phyloP scores from a whole-genome alignment of 345 rosid species.

The Heritiera littoralis region DNA sequence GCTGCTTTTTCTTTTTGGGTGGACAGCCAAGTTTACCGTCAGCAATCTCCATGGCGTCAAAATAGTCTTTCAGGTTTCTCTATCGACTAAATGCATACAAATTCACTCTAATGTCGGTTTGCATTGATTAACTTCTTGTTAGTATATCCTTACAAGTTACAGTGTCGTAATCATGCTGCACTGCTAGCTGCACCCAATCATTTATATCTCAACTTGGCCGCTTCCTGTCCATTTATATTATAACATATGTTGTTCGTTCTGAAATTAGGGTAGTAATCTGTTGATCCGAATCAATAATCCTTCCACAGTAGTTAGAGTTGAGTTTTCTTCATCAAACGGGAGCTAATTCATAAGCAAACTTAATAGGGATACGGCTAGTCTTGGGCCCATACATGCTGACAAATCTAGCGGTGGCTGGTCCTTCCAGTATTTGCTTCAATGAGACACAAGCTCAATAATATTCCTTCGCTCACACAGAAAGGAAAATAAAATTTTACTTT shows the following conservation, averaged over 20 bases:
- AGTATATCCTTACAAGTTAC: too few relatives aligned
- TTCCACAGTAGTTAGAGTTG: not conserved
- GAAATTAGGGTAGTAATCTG: not conserved
- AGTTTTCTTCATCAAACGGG: not conserved
- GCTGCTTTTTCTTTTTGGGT: constrained; percentile 38
- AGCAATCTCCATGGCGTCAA: constrained; percentile 53
- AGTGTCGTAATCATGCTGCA: too few relatives aligned
- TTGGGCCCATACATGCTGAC: not conserved
- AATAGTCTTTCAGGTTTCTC: constrained; percentile 46
- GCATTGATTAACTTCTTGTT: too few relatives aligned
- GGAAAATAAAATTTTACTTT: constrained; percentile 16
- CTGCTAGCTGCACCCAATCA: too few relatives aligned
- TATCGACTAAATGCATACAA: not conserved
- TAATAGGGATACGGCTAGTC: not conserved
- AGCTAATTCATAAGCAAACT: not conserved
- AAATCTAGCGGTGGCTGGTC: not conserved
- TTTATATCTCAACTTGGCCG: too few relatives aligned
- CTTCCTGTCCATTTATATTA: too few relatives aligned
- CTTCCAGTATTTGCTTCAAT: constrained; percentile 14
- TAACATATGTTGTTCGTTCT: too few relatives aligned
- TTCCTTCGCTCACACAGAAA: constrained; percentile 16
- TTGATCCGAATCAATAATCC: not conserved
- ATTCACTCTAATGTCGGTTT: too few relatives aligned
- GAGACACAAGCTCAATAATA: constrained; percentile 6
- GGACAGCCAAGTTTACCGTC: constrained; percentile 42